These are phyloP conservation scores for Bacterosira constricta DNA, from an alignment of 108 stramenopile species.

Conservation along the genomic window DNA sequence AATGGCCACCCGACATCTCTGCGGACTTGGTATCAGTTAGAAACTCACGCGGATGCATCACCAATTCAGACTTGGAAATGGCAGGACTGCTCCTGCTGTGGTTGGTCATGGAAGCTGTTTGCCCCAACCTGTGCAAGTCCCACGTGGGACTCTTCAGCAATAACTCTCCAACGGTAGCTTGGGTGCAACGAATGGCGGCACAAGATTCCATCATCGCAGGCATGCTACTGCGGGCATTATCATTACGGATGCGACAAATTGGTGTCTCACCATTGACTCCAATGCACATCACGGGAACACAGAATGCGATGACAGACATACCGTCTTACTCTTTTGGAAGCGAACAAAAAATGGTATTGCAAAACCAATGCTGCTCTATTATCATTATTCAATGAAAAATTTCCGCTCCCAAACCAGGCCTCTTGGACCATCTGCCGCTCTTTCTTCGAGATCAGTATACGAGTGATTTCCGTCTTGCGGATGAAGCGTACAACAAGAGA, in stretches of 20 bases:
- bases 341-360: not conserved
- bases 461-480: not conserved
- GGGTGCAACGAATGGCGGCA: not conserved
- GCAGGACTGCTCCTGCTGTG: not conserved
- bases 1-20: not conserved
- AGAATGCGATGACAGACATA: not conserved
- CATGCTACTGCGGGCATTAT: not conserved
- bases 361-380: not conserved
- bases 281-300: not conserved
- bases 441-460: no score
- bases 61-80: not conserved
- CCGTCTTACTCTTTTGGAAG: not conserved
- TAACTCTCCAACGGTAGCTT: not conserved
- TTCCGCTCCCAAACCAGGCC: not conserved
- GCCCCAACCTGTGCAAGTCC: not conserved
- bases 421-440: not conserved
- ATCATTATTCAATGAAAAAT: not conserved
- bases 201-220: not conserved
- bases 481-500: not conserved
- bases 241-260: not conserved
- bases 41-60: not conserved
- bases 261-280: not conserved
- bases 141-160: not conserved
- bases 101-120: not conserved
- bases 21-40: not conserved